Conservation (phyloP, 169 alveolate genomes). For the Cryptosporidium canis region DNA sequence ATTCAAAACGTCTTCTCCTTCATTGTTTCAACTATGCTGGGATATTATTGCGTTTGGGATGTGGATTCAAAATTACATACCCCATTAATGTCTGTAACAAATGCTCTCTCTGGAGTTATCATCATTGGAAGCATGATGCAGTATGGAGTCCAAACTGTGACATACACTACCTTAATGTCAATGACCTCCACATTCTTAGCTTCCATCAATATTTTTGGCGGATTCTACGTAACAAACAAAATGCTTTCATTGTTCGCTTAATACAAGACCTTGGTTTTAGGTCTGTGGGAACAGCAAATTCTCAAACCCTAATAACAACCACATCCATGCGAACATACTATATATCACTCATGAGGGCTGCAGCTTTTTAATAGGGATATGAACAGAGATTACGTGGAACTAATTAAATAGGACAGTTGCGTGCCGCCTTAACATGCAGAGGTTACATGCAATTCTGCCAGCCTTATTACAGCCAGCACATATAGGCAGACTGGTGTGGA, state of each 20-base stretch:
- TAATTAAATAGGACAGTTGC: no score
- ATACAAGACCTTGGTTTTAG: neutral
- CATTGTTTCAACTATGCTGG: constrained; percentile 77
- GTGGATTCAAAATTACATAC: constrained; percentile 82
- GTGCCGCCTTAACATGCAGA: no score
- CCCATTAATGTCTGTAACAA: constrained; percentile 83
- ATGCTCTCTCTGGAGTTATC: constrained; percentile 83
- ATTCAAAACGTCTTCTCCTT: constrained; percentile 59
- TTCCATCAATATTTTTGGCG: constrained; percentile 80
- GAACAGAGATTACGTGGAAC: no score
- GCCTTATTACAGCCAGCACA: no score
- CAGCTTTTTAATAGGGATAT: no score
- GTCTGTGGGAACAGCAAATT: no score
- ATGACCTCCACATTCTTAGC: constrained; percentile 72
- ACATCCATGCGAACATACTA: no score
- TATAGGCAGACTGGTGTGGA: no score
- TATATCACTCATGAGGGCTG: no score
- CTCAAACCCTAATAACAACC: no score
- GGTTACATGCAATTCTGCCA: no score
- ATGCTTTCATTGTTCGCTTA: constrained; percentile 74
- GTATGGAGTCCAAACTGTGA: constrained; percentile 60
- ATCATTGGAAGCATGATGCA: constrained; percentile 80
- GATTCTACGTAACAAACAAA: constrained; percentile 81
- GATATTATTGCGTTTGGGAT: constrained; percentile 81
- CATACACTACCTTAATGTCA: constrained; percentile 54